These are phyloP conservation scores for Mariannaea sp. DNA, from an alignment of 2,329 filamentous ascomycete genomes.

Conservation along the genomic window DNA sequence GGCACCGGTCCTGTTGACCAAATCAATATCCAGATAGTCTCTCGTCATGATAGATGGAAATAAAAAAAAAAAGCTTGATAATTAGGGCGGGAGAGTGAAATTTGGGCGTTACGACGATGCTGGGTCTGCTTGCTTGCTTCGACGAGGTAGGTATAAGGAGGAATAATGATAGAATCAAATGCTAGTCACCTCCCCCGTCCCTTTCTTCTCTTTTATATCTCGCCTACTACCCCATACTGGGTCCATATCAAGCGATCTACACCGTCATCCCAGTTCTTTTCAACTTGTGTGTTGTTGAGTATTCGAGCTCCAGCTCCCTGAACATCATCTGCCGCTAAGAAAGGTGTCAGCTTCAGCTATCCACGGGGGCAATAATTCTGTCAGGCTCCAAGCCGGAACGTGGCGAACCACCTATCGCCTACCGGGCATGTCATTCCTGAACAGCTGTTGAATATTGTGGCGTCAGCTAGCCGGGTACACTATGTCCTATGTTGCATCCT, in stretches of 20 bases:
- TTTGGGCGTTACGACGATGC: background rate
- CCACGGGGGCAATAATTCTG: background rate
- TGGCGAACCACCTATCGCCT: too few species aligned
- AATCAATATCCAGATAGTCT: constrained; percentile 58
- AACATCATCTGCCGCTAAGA: background rate
- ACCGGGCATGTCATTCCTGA: too few species aligned
- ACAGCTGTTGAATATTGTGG: too few species aligned
- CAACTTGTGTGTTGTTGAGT: background rate
- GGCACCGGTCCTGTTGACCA: constrained; percentile 69
- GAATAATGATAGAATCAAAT: too few species aligned
- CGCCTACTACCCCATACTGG: background rate
- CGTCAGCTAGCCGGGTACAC: too few species aligned
- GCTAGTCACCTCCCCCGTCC: background rate
- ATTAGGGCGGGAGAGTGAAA: too few species aligned
- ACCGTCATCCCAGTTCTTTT: background rate
- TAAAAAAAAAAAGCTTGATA: background rate
- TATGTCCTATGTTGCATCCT: too few species aligned
- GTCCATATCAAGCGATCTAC: background rate
- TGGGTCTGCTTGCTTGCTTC: background rate
- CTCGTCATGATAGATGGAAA: constrained; percentile 5
- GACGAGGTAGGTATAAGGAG: too few species aligned
- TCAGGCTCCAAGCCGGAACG: too few species aligned
- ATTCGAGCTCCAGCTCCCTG: too few species aligned
- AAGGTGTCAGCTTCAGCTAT: background rate
- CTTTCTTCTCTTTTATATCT: background rate